Evolutionary conservation across 139 green algal genomes (phyloP).

Genomic region (Choricystis sp.): DNA sequence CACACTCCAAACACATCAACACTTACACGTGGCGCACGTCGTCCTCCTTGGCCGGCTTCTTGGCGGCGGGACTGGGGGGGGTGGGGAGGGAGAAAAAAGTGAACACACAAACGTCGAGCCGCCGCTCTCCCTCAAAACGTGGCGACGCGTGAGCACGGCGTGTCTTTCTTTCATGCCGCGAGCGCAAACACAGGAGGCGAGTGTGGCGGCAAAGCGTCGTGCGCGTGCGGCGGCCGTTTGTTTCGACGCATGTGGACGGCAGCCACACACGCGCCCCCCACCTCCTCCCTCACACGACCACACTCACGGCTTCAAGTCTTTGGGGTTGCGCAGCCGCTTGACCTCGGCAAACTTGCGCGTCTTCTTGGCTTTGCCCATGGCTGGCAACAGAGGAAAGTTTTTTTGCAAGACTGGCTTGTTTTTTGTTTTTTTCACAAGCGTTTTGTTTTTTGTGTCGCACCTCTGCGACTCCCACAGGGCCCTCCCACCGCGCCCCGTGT

Average conservation of each 20-base stretch:
- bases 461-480: too few species aligned
- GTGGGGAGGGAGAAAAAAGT: not conserved
- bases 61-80: constrained; percentile 8
- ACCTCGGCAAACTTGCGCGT: constrained; percentile 91
- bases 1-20: not conserved
- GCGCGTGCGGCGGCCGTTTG: too few species aligned
- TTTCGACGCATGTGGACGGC: too few species aligned
- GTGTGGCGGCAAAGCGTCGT: too few species aligned
- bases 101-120: not conserved
- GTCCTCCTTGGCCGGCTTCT: constrained; percentile 37
- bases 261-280: too few species aligned
- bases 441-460: constrained; percentile 1
- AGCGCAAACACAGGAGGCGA: too few species aligned
- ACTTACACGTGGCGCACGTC: constrained; percentile 47
- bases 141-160: too few species aligned
- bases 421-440: not conserved
- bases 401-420: not conserved
- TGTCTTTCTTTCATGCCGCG: not conserved
- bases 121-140: not conserved
- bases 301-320: constrained; percentile 53
- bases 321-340: constrained; percentile 83
- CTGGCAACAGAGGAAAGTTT: not conserved
- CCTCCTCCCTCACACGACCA: too few species aligned
- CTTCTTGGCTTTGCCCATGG: constrained; percentile 92
- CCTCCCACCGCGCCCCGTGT: too few species aligned